Evolutionary conservation across 306 rosid species (phyloP), one percentile per base, ranked within the genome.

Genomic region (Corylus avellana): DNA sequence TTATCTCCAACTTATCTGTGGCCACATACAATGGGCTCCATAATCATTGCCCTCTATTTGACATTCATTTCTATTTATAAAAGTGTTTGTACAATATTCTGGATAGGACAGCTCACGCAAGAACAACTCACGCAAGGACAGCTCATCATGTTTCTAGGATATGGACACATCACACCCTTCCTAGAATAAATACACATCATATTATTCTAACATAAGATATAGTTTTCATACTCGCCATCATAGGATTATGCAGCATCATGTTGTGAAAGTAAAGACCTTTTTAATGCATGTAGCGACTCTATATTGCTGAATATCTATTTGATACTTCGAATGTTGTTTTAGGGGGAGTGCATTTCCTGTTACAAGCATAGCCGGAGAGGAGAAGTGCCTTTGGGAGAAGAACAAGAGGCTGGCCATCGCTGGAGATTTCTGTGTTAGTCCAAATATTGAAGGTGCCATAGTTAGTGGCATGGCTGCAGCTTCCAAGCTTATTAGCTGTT

Each of bases 331-430:
- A 77, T 70, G 81, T 18, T 64, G 48, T 85, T 80, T 46, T n/a
- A 91, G 98, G 97, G 98, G 95, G 58, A 86, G 97, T 79, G 95
- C 97, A 53, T 92, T 94, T 87, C 98, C 98, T 44, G 93, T 77
- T 66, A 82, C 88, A 48, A 90, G 92, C 85, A 74, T 94, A 78
- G 95, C 95, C 29, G 76, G 66, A 77, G 94, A 85, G 76, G 90
- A 91, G 66, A 94, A 89, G 82, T 94, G 97, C 77, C 85, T 92
- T 56, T 94, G 95, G 95, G 92, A 94, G 81, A 86, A 73, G 81
- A 85, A 78, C 85, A 91, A 90, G 95, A 88, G 82, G 77, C 77
- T 94, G 35, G 97, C 92, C 35, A 77, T 94, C 57, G 90, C 95
- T 72, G 98, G 98, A 20, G 98, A 94, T 86, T 94, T 92, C 62